phyloP scores from a whole-genome alignment of 331 rosid species.

The Saraca asoca region DNA sequence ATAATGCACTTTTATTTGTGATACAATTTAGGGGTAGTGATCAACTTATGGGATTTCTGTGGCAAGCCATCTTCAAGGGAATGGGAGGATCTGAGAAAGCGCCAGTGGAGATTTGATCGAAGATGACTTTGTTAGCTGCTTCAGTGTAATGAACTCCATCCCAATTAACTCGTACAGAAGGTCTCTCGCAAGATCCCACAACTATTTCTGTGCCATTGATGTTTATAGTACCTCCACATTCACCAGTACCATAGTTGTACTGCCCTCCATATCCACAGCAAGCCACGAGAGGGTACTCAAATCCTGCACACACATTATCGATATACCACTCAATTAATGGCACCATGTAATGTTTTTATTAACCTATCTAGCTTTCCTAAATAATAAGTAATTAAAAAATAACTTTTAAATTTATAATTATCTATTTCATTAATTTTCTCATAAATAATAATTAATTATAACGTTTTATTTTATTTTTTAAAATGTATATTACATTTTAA shows the following conservation, averaged over 20 bases:
- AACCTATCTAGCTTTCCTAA: no score
- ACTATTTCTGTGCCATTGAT: conserved; percentile 36
- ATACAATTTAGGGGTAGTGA: not conserved
- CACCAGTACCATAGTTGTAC: conserved; percentile 31
- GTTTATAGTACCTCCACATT: conserved; percentile 35
- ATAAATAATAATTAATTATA: no score
- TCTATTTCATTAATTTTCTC: no score
- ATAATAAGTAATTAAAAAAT: no score
- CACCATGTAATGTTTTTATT: no score
- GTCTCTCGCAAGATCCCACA: conserved; percentile 42
- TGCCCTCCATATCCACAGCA: conserved; percentile 59
- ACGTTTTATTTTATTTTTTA: no score
- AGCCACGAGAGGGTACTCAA: conserved; percentile 41
- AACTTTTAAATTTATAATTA: no score
- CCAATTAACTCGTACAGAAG: conserved; percentile 38
- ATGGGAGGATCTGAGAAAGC: conserved; percentile 47
- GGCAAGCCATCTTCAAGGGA: conserved; percentile 41
- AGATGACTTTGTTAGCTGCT: conserved; percentile 45
- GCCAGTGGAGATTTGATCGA: conserved; percentile 44
- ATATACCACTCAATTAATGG: not conserved
- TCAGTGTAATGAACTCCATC: conserved; percentile 56
- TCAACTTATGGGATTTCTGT: not conserved
- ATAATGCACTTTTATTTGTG: not conserved
- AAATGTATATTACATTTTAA: no score
- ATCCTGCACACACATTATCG: conserved; percentile 32